Base-by-base conservation (phyloP, 371 early-diverging fungal species). In the Syncephalastrum sp. region DNA sequence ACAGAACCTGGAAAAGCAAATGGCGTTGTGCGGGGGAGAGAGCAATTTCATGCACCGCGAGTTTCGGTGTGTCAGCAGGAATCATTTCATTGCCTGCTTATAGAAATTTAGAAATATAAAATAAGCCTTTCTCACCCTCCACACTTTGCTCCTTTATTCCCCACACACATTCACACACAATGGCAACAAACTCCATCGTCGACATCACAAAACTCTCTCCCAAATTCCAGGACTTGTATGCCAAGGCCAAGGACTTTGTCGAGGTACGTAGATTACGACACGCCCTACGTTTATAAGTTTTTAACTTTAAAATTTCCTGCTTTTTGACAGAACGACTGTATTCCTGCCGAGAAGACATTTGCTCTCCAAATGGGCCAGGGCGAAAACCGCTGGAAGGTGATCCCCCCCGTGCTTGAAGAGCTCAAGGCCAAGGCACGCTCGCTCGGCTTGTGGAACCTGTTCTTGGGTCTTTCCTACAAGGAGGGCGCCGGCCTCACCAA, bases 371-470 rank as follows among this genome's bases (percentile, higher is more conserved):
- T 94, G 61, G 90, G 90, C 17, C 64, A 74, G 53, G 87, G 89
- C 19, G 89, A 84, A 17, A 68, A 88, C 50, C 85, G 94, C 47
- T 94, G 90, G 91, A 86, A 85, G 80, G 90, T 92, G 68, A 74
- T 88, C 42, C 97, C 97, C 24, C 81, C 88, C 27, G 80, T 95
- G 27, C 80, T 97, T 66, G 96, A 94, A 69, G 78, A 85, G 45
- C 88, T 98, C 53, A 95, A 96, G 78, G 67, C 72, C 42, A 92
- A 92, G 64, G 98, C 98, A 0, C 81, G 84, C 61, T 72, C 79
- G 15, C 83, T 95, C 17, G 98, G 97, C 8, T 85, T 98, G 15
- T 98, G 98, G 98, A 98, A 98, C 79, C 69, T 97, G 57, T 97
- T 94, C 75, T 72, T 94, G 60, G 81, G 86, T 29, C 83, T 81